Evolutionary conservation across 2,329 filamentous ascomycete species (phyloP).

Genomic region (Cladosporium sp.): DNA sequence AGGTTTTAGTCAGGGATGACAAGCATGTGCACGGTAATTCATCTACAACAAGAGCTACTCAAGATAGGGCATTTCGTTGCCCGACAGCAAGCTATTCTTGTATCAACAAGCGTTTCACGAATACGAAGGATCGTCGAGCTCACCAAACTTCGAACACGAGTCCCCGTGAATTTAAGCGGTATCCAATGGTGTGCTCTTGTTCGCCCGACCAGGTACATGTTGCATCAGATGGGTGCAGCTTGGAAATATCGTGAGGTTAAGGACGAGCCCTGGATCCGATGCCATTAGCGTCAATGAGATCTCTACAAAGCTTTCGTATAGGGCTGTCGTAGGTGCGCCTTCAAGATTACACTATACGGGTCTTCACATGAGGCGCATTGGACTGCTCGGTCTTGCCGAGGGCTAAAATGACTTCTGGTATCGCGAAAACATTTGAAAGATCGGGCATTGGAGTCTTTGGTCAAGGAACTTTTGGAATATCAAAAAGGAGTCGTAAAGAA

Average conservation of each 20-base stretch:
- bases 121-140: constrained; percentile 16
- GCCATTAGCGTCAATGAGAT: not conserved
- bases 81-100: constrained; percentile 2
- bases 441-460: not conserved
- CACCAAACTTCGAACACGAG: not conserved
- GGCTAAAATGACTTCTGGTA: not conserved
- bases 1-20: not conserved
- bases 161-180: not conserved
- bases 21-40: not conserved
- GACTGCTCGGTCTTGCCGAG: not conserved
- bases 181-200: not conserved
- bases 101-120: constrained; percentile 1
- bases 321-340: not conserved
- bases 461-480: constrained; percentile 5
- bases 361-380: not conserved
- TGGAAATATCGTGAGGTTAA: not conserved
- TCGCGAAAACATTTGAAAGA: not conserved
- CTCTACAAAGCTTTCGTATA: not conserved
- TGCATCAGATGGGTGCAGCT: not conserved
- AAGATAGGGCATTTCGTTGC: not conserved
- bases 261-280: not conserved
- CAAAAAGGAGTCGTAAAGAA: constrained; percentile 13
- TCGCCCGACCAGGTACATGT: not conserved
- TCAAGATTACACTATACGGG: not conserved
- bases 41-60: not conserved